phyloP scores from a whole-genome alignment of 164 flowering plant species.

The Vitis riparia region DNA sequence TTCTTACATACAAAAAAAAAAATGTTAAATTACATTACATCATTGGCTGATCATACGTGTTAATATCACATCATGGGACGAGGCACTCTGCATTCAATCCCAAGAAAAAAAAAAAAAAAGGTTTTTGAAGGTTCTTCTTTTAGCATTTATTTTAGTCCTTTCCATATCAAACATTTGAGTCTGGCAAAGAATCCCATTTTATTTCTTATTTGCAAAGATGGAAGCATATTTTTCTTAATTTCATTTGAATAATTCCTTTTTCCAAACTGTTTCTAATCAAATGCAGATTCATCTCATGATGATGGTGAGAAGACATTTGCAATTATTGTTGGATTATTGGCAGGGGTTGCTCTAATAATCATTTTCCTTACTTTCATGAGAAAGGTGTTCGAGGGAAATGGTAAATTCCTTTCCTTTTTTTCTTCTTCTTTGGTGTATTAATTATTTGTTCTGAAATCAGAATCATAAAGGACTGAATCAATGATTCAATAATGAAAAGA shows the following conservation, averaged over 20 bases:
- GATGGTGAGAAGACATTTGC: conserved; percentile 79
- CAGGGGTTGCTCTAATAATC: conserved; percentile 69
- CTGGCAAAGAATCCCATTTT: too few relatives aligned
- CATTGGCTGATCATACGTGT: too few relatives aligned
- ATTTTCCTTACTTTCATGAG: conserved; percentile 69
- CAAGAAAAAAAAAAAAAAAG: too few relatives aligned
- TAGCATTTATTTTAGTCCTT: too few relatives aligned
- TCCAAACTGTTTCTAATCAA: not conserved
- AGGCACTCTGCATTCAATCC: too few relatives aligned
- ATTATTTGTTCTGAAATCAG: not conserved
- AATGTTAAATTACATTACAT: too few relatives aligned
- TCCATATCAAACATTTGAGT: too few relatives aligned
- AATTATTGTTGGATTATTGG: conserved; percentile 67
- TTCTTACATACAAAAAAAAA: too few relatives aligned
- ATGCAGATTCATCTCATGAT: conserved; percentile 32
- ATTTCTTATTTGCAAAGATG: too few relatives aligned
- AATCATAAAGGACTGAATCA: not conserved
- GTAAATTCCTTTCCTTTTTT: conserved; percentile 23
- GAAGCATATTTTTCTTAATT: not conserved
- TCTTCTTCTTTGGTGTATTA: not conserved
- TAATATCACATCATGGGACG: too few relatives aligned
- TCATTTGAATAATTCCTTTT: not conserved
- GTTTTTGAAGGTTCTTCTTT: too few relatives aligned
- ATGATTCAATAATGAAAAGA: not conserved
- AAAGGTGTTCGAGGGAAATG: conserved; percentile 39